A percentile compares a stretch with the other conserved stretches of the same genome.
These are phyloP conservation scores for Apiospora rasikravindrae DNA, from an alignment of 2,329 filamentous ascomycete species.

Conservation along the genomic window DNA sequence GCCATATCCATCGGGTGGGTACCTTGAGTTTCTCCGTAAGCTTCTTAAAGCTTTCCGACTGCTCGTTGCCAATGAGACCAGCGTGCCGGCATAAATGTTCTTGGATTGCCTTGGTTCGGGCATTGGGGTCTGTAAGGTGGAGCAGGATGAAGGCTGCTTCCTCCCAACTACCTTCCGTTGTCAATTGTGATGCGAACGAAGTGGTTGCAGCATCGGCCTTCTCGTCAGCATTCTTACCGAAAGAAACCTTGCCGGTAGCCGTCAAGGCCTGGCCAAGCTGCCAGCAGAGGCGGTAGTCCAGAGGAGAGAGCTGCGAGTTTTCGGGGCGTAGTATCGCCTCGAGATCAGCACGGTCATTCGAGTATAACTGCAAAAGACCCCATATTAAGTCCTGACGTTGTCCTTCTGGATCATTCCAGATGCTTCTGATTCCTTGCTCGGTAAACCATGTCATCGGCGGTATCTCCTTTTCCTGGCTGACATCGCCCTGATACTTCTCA, in stretches of 20 bases:
- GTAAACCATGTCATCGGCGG: conserved; percentile 75
- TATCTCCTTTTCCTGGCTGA: conserved; percentile 73
- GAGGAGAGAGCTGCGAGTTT: conserved; percentile 74
- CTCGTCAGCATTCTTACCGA: conserved; percentile 57
- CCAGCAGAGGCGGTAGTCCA: conserved; percentile 81
- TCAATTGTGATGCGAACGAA: conserved; percentile 69
- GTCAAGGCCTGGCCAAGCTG: conserved; percentile 76
- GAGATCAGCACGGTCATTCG: conserved; percentile 61
- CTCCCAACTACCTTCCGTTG: conserved; percentile 68
- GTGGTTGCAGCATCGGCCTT: conserved; percentile 71
- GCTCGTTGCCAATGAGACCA: conserved; percentile 64
- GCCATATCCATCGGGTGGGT: conserved; percentile 81
- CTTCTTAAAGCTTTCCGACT: conserved; percentile 60
- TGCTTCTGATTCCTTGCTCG: conserved; percentile 60
- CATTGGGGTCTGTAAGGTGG: conserved; percentile 68
- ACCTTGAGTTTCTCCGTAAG: conserved; percentile 71
- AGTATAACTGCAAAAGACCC: conserved; percentile 83
- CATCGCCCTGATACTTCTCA: conserved; percentile 72
- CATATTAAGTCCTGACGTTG: conserved; percentile 80
- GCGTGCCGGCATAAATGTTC: conserved; percentile 78
- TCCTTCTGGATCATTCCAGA: conserved; percentile 66
- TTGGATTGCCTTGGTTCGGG: conserved; percentile 71
- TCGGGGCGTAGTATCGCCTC: conserved; percentile 77
- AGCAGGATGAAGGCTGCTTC: conserved; percentile 78
- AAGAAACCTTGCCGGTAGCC: conserved; percentile 55